A percentile compares a stretch with the other conserved stretches of the same genome.
Conservation (phyloP, 495 filamentous ascomycete species). For the Astrocystis sublimbata region DNA sequence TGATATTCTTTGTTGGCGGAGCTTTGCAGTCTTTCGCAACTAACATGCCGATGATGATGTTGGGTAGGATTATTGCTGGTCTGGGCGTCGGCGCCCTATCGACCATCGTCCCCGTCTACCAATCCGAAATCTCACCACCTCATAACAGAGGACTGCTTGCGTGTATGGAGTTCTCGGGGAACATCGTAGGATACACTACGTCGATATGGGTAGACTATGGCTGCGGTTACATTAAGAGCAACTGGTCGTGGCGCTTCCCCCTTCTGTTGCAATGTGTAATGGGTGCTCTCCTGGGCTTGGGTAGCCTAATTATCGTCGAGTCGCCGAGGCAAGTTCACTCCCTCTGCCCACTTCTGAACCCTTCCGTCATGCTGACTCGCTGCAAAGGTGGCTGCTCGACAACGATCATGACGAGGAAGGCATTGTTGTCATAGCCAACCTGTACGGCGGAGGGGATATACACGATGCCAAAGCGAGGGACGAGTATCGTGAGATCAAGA, state of each 20-base stretch:
- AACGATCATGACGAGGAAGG: constrained; percentile 98
- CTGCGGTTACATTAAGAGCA: constrained; percentile 82
- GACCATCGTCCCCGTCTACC: constrained; percentile 96
- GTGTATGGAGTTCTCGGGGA: constrained; percentile 97
- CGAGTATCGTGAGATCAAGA: constrained; percentile 98
- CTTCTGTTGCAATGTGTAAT: constrained; percentile 93
- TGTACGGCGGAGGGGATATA: constrained; percentile 93
- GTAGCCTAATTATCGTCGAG: constrained; percentile 91
- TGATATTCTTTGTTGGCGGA: constrained; percentile 89
- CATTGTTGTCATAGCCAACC: constrained; percentile 95
- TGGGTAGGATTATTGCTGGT: constrained; percentile 88
- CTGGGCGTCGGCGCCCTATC: constrained; percentile 91
- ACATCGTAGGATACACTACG: constrained; percentile 91
- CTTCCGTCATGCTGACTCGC: constrained; percentile 20
- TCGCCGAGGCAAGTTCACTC: constrained; percentile 72
- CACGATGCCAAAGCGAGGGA: constrained; percentile 87
- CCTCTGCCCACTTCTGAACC: constrained; percentile 6
- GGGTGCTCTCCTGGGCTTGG: constrained; percentile 78
- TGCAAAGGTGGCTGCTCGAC: constrained; percentile 86
- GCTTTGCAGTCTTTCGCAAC: constrained; percentile 79
- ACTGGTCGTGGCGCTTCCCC: constrained; percentile 89
- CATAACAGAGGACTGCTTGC: constrained; percentile 94
- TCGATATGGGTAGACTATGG: constrained; percentile 99
- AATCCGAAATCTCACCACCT: constrained; percentile 95
- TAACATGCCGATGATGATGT: constrained; percentile 88